Conservation (phyloP, 2,329 filamentous ascomycete species). For the Curvularia sp. region DNA sequence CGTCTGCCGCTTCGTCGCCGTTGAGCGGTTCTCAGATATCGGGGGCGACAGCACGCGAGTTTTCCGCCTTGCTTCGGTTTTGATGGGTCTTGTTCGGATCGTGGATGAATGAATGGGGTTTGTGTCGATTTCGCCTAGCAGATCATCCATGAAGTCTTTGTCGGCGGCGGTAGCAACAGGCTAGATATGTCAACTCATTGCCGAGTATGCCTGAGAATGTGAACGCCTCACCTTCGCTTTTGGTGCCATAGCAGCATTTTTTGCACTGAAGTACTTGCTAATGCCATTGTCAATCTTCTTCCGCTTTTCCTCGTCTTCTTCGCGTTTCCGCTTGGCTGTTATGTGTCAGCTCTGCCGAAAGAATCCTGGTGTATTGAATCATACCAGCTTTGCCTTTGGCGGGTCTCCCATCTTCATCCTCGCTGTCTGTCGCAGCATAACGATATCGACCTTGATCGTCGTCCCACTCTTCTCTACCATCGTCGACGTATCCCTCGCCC, state of each 20-base stretch:
- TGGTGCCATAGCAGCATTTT: slow-evolving; percentile 66
- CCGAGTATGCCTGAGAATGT: neutral
- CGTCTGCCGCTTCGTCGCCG: slow-evolving; percentile 28
- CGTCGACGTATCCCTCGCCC: slow-evolving; percentile 94
- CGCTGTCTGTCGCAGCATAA: slow-evolving; percentile 70
- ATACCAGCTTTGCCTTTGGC: slow-evolving; percentile 66
- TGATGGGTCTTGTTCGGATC: slow-evolving; percentile 68
- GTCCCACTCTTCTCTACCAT: slow-evolving; percentile 76
- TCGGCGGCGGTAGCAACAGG: slow-evolving; percentile 83
- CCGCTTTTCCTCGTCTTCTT: slow-evolving; percentile 83
- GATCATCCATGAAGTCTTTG: slow-evolving; percentile 81
- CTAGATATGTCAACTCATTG: slow-evolving; percentile 57
- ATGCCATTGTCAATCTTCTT: slow-evolving; percentile 92
- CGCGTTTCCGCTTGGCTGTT: slow-evolving; percentile 82
- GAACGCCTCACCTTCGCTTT: slow-evolving; percentile 77
- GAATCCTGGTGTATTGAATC: slow-evolving; percentile 4
- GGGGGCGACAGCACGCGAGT: slow-evolving; percentile 81
- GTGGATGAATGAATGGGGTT: slow-evolving; percentile 68
- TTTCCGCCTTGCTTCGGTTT: slow-evolving; percentile 79
- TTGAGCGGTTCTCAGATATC: slow-evolving; percentile 57
- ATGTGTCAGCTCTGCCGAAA: slow-evolving; percentile 27
- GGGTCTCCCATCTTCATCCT: slow-evolving; percentile 74
- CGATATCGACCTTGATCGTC: slow-evolving; percentile 75
- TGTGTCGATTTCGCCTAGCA: slow-evolving; percentile 86
- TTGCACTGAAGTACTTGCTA: slow-evolving; percentile 90